Evolutionary conservation across 1,284 basidiomycete species (phyloP).

Genomic region (Puccinia horiana): DNA sequence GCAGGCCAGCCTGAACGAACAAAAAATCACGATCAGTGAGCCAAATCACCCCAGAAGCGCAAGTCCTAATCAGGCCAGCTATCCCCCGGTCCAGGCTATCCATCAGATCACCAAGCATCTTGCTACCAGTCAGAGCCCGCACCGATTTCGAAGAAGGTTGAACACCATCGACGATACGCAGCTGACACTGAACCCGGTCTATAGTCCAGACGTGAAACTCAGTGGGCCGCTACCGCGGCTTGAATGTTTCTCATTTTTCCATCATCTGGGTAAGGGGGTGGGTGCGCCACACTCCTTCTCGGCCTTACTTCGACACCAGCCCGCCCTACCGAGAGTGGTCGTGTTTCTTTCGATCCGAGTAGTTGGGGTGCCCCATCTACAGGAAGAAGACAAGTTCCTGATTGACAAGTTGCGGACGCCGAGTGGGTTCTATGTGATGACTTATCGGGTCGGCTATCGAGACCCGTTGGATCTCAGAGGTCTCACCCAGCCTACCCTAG

Average conservation of each 20-base stretch:
- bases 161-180: neutral
- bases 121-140: neutral
- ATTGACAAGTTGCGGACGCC: slow-evolving; percentile 65
- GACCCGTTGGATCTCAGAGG: slow-evolving; percentile 58
- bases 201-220: slow-evolving; percentile 7
- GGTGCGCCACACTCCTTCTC: slow-evolving; percentile 53
- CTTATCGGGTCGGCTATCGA: slow-evolving; percentile 67
- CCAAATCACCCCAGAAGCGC: slow-evolving; percentile 17
- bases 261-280: slow-evolving; percentile 50
- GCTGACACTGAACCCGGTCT: slow-evolving; percentile 33
- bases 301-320: slow-evolving; percentile 52
- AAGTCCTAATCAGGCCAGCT: slow-evolving; percentile 4
- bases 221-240: slow-evolving; percentile 39
- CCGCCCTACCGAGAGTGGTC: slow-evolving; percentile 52
- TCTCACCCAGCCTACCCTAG: slow-evolving; percentile 37
- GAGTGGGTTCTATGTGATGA: slow-evolving; percentile 58
- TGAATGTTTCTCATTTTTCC: slow-evolving; percentile 51
- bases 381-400: slow-evolving; percentile 63
- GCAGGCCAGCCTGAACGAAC: neutral
- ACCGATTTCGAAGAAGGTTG: neutral
- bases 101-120: slow-evolving; percentile 24
- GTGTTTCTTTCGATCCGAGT: slow-evolving; percentile 67
- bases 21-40: slow-evolving; percentile 29
- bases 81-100: slow-evolving; percentile 37
- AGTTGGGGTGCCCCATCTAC: slow-evolving; percentile 63